phyloP scores from a whole-genome alignment of 148 eudicot genomes.

The Pharnaceum exiguum region DNA sequence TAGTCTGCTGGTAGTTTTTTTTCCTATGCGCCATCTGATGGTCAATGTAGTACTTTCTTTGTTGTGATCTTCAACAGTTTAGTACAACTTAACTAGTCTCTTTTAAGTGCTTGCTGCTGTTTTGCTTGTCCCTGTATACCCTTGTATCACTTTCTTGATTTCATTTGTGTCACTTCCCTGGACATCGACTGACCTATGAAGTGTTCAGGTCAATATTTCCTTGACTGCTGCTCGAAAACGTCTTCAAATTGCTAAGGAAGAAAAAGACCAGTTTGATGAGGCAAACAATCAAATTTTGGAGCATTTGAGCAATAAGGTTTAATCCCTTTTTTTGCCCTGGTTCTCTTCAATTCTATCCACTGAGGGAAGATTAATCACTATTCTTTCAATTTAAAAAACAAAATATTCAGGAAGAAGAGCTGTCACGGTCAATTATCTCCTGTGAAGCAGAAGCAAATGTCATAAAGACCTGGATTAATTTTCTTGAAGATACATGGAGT shows the following conservation, averaged over 20 bases:
- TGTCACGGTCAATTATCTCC: slow-evolving; percentile 62
- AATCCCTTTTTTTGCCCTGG: background rate
- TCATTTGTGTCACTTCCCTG: background rate
- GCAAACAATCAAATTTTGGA: slow-evolving; percentile 71
- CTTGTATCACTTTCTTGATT: background rate
- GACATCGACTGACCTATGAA: slow-evolving; percentile 2
- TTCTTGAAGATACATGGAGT: slow-evolving; percentile 93
- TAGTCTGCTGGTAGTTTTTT: no score
- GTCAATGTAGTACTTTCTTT: no score
- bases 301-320: slow-evolving; percentile 79
- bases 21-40: no score
- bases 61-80: no score
- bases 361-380: background rate
- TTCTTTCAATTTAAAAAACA: background rate
- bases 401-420: slow-evolving; percentile 72
- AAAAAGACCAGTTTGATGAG: slow-evolving; percentile 63
- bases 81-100: no score
- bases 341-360: background rate
- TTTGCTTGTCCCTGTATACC: background rate
- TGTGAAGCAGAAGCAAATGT: slow-evolving; percentile 73
- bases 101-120: no score
- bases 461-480: slow-evolving; percentile 87
- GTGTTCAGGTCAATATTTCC: slow-evolving; percentile 59
- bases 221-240: slow-evolving; percentile 67
- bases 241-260: slow-evolving; percentile 60